phyloP scores from a whole-genome alignment of 768 basidiomycete genomes.

The Gymnopilus dilepis region DNA sequence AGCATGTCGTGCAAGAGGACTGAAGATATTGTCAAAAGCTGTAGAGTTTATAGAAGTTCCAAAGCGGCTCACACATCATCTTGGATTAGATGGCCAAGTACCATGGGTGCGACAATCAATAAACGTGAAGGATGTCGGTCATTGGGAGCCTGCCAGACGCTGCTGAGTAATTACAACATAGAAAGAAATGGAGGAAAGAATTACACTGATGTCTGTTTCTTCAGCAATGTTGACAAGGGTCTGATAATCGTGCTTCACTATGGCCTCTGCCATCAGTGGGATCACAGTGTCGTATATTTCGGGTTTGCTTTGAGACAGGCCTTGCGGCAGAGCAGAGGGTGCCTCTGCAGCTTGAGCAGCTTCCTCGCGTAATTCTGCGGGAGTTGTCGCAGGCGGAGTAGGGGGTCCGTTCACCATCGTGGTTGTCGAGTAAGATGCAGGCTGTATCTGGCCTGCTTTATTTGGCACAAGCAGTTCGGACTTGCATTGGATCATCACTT shows the following conservation, averaged over 20 bases:
- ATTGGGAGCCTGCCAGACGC: conserved; percentile 36
- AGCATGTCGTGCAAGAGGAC: conserved; percentile 64
- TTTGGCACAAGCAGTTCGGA: neutral
- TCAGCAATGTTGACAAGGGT: conserved; percentile 56
- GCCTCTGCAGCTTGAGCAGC: conserved; percentile 26
- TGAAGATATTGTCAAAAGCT: conserved; percentile 28
- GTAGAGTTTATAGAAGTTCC: neutral
- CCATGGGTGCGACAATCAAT: conserved; percentile 61
- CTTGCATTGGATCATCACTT: neutral
- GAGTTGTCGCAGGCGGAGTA: conserved; percentile 66
- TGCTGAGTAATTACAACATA: conserved; percentile 5
- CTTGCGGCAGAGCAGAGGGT: conserved; percentile 20
- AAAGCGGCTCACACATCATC: conserved; percentile 60
- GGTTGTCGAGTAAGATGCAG: no score
- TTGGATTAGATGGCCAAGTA: conserved; percentile 66
- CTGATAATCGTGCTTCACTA: conserved; percentile 45
- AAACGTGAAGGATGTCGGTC: conserved; percentile 51
- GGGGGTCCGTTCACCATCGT: conserved; percentile 64
- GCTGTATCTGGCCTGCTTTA: neutral
- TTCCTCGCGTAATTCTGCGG: conserved; percentile 60
- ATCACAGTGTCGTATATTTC: conserved; percentile 53
- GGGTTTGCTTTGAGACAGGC: conserved; percentile 25
- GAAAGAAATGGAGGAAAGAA: conserved; percentile 22
- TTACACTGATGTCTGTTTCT: conserved; percentile 57
- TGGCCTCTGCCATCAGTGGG: conserved; percentile 49